phyloP scores from a whole-genome alignment of 176 grass and related monocot species.

The Zizania latifolia region DNA sequence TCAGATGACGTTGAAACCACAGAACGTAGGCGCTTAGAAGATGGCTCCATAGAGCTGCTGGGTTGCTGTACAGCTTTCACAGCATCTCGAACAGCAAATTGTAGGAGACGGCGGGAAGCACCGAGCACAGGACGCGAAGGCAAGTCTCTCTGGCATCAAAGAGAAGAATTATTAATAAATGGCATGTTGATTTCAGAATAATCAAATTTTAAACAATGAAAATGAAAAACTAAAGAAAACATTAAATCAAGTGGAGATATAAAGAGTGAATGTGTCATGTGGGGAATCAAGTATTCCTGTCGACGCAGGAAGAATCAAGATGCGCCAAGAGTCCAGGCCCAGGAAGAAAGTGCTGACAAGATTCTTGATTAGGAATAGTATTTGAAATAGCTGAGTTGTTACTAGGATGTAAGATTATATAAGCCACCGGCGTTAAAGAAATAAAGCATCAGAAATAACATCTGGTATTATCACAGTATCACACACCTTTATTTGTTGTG shows the following conservation, averaged over 20 bases:
- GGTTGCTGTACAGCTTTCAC: slow-evolving; percentile 71
- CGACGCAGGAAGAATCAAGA: no score
- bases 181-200: slow-evolving; percentile 9
- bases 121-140: slow-evolving; percentile 42
- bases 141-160: slow-evolving; percentile 50
- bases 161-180: not conserved
- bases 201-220: not conserved
- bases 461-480: not conserved
- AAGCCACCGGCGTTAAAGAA: no score
- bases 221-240: not conserved
- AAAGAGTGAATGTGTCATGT: not conserved
- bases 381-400: not conserved
- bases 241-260: not conserved
- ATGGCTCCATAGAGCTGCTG: slow-evolving; percentile 43
- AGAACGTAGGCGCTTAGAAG: slow-evolving; percentile 66
- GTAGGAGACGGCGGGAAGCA: slow-evolving; percentile 75
- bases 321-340: no score
- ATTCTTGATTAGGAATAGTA: no score
- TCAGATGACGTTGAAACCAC: slow-evolving; percentile 58
- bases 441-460: not conserved
- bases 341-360: no score
- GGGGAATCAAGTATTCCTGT: no score
- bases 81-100: slow-evolving; percentile 91
- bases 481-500: slow-evolving; percentile 65
- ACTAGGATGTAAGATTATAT: not conserved